Conservation (phyloP, 192 early-diverging fungal species). For the Entomortierella chlamydospora region DNA sequence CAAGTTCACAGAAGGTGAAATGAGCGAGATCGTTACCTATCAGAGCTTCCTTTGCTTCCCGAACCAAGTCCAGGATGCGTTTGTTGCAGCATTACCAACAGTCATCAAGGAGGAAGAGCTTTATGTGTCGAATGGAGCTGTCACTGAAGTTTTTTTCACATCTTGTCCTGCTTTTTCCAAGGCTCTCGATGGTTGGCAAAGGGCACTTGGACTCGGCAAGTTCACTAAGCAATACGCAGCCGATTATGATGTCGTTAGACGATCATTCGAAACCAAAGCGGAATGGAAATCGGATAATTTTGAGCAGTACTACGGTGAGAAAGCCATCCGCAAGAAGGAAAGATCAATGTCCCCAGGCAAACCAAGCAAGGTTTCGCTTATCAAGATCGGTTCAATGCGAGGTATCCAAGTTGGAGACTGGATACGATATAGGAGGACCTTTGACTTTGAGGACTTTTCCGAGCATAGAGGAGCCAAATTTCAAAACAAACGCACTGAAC, state of each 20-base stretch:
- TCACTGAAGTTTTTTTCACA: conserved; percentile 2
- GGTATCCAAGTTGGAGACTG: conserved; percentile 10
- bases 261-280: neutral
- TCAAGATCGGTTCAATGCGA: neutral
- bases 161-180: neutral
- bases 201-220: neutral
- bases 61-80: neutral
- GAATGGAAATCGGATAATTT: conserved; percentile 9
- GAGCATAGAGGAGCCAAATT: too few species aligned
- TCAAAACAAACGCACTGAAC: too few species aligned
- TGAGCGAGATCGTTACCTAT: neutral
- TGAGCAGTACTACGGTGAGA: conserved; percentile 10
- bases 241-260: neutral
- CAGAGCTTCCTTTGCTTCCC: neutral
- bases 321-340: conserved; percentile 3
- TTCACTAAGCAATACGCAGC: neutral
- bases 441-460: neutral
- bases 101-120: neutral
- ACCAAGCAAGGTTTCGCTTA: neutral
- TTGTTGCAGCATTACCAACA: neutral
- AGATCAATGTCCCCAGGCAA: neutral
- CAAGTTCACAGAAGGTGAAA: neutral
- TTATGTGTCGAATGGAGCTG: neutral
- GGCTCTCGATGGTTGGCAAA: conserved; percentile 10
- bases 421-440: neutral